Percentiles rank a stretch among this genome's conserved stretches.
Conservation (phyloP, 2,329 filamentous ascomycete species). For the Botrytis pseudocinerea region DNA sequence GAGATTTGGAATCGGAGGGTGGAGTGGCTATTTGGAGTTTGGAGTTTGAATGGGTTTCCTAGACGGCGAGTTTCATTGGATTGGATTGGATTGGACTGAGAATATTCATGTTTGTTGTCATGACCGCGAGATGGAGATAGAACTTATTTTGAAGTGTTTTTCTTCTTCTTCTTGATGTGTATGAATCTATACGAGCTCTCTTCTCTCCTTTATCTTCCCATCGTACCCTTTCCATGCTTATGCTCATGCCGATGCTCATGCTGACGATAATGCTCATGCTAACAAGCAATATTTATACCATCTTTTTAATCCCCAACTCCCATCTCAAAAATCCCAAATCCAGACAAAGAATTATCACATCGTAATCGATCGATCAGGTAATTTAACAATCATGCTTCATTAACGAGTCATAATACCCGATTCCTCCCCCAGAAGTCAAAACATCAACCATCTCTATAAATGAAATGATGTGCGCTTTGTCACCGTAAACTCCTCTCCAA, state of each 20-base stretch:
- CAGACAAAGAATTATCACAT: constrained; percentile 1
- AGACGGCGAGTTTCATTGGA: not conserved
- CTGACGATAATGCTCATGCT: not conserved
- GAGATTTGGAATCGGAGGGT: not conserved
- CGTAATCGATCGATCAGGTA: not conserved
- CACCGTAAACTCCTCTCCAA: not conserved
- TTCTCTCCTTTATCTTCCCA: not conserved
- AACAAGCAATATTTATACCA: not conserved
- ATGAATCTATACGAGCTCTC: not conserved
- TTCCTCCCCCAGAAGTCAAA: not conserved
- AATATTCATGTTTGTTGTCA: not conserved
- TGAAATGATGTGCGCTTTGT: not conserved
- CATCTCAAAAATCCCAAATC: not conserved
- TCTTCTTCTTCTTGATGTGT: not conserved
- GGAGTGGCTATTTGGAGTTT: not conserved
- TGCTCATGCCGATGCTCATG: not conserved
- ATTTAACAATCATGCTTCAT: constrained; percentile 16
- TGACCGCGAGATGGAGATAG: not conserved
- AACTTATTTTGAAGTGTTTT: not conserved
- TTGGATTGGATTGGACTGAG: not conserved
- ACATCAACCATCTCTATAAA: not conserved
- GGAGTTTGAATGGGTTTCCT: not conserved
- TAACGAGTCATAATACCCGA: constrained; percentile 14
- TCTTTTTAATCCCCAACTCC: not conserved
- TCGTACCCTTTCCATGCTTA: not conserved